Percentiles rank a stretch among this genome's conserved stretches.
phyloP scores from a whole-genome alignment of 441 rosid genomes.

The Kokia cookei region DNA sequence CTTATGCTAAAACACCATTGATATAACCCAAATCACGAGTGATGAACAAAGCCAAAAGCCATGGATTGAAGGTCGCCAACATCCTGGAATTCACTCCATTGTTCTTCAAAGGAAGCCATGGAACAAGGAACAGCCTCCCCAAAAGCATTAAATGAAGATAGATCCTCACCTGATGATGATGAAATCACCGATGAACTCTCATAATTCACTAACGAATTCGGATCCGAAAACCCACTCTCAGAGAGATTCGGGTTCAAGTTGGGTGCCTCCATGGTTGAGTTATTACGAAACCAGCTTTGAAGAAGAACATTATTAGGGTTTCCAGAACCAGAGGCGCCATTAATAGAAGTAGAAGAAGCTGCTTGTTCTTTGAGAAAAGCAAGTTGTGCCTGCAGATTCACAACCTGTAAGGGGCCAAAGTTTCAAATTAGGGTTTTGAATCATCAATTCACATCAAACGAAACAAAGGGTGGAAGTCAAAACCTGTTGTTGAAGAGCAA shows the following conservation, averaged over 20 bases:
- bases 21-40: slow-evolving; percentile 14
- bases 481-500: slow-evolving; percentile 96
- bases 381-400: slow-evolving; percentile 78
- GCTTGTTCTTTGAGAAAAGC: slow-evolving; percentile 79
- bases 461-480: background rate
- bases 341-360: slow-evolving; percentile 27
- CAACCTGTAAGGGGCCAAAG: slow-evolving; percentile 41
- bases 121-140: slow-evolving; percentile 33
- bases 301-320: slow-evolving; percentile 36
- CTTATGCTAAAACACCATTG: background rate
- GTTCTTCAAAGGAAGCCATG: slow-evolving; percentile 29
- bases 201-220: slow-evolving; percentile 26
- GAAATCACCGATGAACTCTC: slow-evolving; percentile 35
- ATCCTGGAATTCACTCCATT: slow-evolving; percentile 38
- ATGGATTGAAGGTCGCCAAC: slow-evolving; percentile 47
- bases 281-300: slow-evolving; percentile 35
- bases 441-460: background rate
- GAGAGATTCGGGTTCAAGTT: slow-evolving; percentile 20
- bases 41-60: slow-evolving; percentile 44
- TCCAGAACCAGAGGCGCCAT: slow-evolving; percentile 24
- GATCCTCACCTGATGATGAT: slow-evolving; percentile 20
- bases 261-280: slow-evolving; percentile 17
- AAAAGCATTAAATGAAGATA: slow-evolving; percentile 30
- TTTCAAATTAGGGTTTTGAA: slow-evolving; percentile 27
- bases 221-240: slow-evolving; percentile 27